Evolutionary conservation across 192 early-diverging fungal genomes (phyloP).

Genomic region (Allomyces javanicus): DNA sequence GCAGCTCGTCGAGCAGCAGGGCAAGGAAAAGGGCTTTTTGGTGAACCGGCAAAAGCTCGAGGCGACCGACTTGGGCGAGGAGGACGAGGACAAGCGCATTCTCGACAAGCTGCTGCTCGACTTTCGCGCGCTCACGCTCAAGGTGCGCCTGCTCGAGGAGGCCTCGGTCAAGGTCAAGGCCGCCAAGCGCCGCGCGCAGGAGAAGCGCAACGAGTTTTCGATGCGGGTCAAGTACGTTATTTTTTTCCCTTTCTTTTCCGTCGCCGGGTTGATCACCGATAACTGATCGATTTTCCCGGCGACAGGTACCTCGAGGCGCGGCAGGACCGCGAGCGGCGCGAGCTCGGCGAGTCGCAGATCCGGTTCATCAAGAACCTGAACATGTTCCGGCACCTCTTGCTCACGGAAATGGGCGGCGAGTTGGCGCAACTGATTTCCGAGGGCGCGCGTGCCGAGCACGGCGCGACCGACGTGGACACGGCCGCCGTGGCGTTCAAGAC

Average conservation of each 20-base stretch:
- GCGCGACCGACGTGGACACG: too few relatives aligned
- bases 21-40: slow-evolving; percentile 5
- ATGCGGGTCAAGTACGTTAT: slow-evolving; percentile 2
- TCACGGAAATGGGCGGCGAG: slow-evolving; percentile 6
- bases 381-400: slow-evolving; percentile 9
- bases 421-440: too few relatives aligned
- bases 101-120: slow-evolving; percentile 10
- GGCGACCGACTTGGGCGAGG: slow-evolving; percentile 9
- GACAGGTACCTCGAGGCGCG: slow-evolving; percentile 7
- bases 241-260: too few relatives aligned
- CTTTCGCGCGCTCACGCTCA: slow-evolving; percentile 8
- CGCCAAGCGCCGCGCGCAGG: slow-evolving; percentile 9
- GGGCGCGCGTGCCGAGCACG: too few relatives aligned
- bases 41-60: slow-evolving; percentile 6
- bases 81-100: slow-evolving; percentile 10
- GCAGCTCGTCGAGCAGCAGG: slow-evolving; percentile 8
- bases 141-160: slow-evolving; percentile 3
- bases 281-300: too few relatives aligned
- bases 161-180: slow-evolving; percentile 5
- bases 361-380: slow-evolving; percentile 12
- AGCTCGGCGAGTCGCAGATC: slow-evolving; percentile 9
- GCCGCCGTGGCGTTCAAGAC: not conserved
- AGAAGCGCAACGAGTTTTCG: slow-evolving; percentile 4
- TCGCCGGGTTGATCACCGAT: too few relatives aligned
- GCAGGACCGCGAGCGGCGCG: slow-evolving; percentile 12